Evolutionary conservation across 768 basidiomycete species (phyloP), one percentile per base, ranked within the genome.

Genomic region (Bullera alba): DNA sequence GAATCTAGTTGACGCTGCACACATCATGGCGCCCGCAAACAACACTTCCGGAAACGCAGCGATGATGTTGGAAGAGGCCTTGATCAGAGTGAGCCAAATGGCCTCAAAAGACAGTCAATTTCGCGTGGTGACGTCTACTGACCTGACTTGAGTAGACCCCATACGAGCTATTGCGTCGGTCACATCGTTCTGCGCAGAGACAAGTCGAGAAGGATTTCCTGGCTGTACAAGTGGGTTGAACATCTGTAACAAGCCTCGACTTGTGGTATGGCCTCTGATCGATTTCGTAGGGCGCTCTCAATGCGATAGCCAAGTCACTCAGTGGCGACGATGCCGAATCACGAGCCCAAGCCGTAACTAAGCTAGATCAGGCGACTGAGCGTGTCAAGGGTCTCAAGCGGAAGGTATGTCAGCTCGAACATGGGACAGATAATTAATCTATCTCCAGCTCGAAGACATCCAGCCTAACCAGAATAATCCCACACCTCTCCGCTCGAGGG

Each of bases 311-410:
- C 10, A 58, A 57, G 37, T 56, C 58, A 5, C 29, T 56, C 10
- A 45, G 30, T 10, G 38, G 46, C 19, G 48, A 50, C 19, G 30
- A 46, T 5, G 34, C 50, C 5, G 57, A 59, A 21, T 22, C 42
- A 46, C 42, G n/a, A 28, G 17, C 6, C 51, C 34, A 32, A n/a
- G n/a, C 38, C 1, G 16, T 52, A 22, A 45, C 39, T 14, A 66
- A 64, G 50, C 35, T 72, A 3, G 61, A 61, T 53, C 56, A 52
- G 21, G 54, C 54, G 2, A 43, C 29, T 7, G 68, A 69, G 16
- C 50, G 70, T 15, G 46, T 61, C 4, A 50, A 86, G 72, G 81
- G 78, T 46, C 77, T 96, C 50, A 93, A 93, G 76, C 81, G 84
- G 66, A 96, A 95, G 83, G 92, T 89, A 41, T 36, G 76, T 34